Base-by-base conservation (phyloP, 2,329 filamentous ascomycete species). In the Pseudogymnoascus sp. region DNA sequence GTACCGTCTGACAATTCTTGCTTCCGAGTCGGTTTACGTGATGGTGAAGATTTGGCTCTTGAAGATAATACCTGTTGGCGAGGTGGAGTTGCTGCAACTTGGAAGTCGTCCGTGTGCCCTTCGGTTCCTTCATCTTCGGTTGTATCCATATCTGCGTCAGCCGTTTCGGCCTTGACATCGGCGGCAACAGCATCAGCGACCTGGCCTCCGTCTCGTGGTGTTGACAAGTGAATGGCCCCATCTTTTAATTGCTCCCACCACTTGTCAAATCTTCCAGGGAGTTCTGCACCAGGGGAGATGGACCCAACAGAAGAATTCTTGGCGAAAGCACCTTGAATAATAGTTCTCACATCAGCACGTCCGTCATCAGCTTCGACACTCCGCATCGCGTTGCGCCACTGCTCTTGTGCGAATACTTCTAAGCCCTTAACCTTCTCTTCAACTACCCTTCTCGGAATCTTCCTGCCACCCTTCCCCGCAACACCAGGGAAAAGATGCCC, bases 401-500 rank as follows among this genome's bases (percentile, higher is more conserved):
- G 29, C 17, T 64, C 63, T 38, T 68, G 10, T 59, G 82, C 75
- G 65, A 85, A 84, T 7, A 68, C 67, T 7, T 74, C 77, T 17
- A 85, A 69, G 0, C 81, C 82, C 65, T 76, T 77, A 19, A 84
- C 75, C 26, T 69, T 69, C 26, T 72, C 69, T 44, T 70, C 69
- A 1, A 70, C 69, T 31, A 64, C 68, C 71, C 76, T 63, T 69
- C 71, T 70, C 73, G 79, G 67, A 72, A 71, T 53, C 73, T 77
- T 68, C 72, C 75, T 66, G 72, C 77, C 67, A 70, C 69, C 66
- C 44, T 73, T 74, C 5, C 71, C 67, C 7, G 66, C 67, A 46
- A 67, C 71, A 26, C 72, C 78, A 5, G 82, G 82, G 66, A 85
- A 83, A 4, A 83, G 76, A 11, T 76, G 75, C 7, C 78, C 77